Percentiles rank a stretch among this genome's conserved stretches.
These are phyloP conservation scores for Petasospora fabianii DNA, from an alignment of 1,139 yeast species.

Conservation along the genomic window DNA sequence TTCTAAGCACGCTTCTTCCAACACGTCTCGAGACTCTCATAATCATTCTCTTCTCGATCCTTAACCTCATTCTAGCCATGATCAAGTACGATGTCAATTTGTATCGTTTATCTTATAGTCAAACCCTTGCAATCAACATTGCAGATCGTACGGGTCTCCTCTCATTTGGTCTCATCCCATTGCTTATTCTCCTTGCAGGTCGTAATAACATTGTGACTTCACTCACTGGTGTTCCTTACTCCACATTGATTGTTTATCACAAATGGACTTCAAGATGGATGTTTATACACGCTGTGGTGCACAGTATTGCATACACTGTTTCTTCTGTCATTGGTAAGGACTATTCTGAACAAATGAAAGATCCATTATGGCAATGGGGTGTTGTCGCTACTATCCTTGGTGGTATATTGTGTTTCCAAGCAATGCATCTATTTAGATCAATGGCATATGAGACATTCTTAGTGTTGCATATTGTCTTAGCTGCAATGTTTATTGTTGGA, in stretches of 20 bases:
- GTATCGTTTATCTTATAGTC: constrained; percentile 33
- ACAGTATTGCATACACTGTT: constrained; percentile 48
- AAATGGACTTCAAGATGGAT: constrained; percentile 44
- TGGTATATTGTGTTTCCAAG: constrained; percentile 42
- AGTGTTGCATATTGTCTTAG: constrained; percentile 54
- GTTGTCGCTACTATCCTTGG: constrained; percentile 39
- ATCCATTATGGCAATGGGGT: constrained; percentile 39
- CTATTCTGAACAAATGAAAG: constrained; percentile 7
- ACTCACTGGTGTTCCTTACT: constrained; percentile 61
- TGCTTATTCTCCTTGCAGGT: constrained; percentile 46
- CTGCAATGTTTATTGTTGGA: constrained; percentile 50
- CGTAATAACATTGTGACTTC: constrained; percentile 5
- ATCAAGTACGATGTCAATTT: constrained; percentile 39
- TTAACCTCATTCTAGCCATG: constrained; percentile 41
- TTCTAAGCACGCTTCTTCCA: constrained; percentile 41
- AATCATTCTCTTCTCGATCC: constrained; percentile 42
- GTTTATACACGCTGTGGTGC: constrained; percentile 38
- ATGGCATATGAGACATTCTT: constrained; percentile 63
- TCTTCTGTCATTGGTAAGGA: constrained; percentile 26
- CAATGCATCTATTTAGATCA: constrained; percentile 50
- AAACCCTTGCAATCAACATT: constrained; percentile 30
- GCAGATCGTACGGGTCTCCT: constrained; percentile 59
- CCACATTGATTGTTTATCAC: constrained; percentile 61
- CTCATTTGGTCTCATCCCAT: constrained; percentile 45
- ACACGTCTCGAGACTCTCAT: constrained; percentile 59